phyloP scores from a whole-genome alignment of 2,329 filamentous ascomycete species.

The Dothistroma septosporum region DNA sequence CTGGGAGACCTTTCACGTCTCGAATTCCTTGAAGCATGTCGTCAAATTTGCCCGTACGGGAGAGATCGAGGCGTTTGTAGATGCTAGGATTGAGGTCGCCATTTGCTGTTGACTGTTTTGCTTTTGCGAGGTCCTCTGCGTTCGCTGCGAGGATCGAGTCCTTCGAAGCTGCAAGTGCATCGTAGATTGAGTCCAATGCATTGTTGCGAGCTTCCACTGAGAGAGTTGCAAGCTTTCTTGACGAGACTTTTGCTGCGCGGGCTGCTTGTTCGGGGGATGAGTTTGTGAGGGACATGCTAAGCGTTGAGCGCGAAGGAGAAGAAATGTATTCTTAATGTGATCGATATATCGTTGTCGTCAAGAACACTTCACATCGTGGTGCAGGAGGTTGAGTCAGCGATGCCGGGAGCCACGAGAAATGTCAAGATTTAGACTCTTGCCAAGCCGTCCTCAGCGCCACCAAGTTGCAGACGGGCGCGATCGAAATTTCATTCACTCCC shows the following conservation, averaged over 20 bases:
- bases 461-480: background rate
- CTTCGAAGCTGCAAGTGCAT: constrained; percentile 65
- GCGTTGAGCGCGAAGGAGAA: too few species aligned
- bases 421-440: background rate
- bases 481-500: background rate
- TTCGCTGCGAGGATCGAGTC: constrained; percentile 82
- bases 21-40: constrained; percentile 96
- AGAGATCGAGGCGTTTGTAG: constrained; percentile 81
- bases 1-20: constrained; percentile 76
- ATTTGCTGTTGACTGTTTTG: constrained; percentile 66
- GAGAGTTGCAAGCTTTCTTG: constrained; percentile 76
- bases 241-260: constrained; percentile 71
- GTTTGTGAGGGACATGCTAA: constrained; percentile 82
- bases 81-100: constrained; percentile 77
- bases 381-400: background rate
- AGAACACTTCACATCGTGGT: background rate
- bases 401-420: background rate
- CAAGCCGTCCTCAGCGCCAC: background rate
- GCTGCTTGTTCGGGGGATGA: constrained; percentile 75
- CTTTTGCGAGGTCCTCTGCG: constrained; percentile 71
- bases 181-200: constrained; percentile 77
- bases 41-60: constrained; percentile 85
- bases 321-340: background rate
- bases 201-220: constrained; percentile 72
- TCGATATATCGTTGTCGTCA: background rate